Percentiles rank a stretch among this genome's conserved stretches.
phyloP scores from a whole-genome alignment of 1,139 yeast genomes.

The Protomyces pachydermus region DNA sequence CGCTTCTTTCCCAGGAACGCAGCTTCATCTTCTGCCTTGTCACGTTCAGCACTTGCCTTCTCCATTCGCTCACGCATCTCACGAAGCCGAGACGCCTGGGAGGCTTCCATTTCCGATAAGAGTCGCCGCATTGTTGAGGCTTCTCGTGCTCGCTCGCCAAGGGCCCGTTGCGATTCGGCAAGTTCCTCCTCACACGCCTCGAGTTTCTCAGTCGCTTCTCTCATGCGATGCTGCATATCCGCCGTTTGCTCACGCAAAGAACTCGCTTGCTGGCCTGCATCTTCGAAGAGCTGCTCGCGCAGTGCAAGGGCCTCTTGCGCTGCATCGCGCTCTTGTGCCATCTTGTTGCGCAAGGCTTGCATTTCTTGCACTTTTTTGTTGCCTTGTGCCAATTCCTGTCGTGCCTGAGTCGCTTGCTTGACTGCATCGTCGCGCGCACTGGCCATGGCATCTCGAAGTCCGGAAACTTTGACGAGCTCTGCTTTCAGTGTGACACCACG shows the following conservation, averaged over 20 bases:
- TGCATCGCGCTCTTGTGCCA: constrained; percentile 45
- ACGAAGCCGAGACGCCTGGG: constrained; percentile 47
- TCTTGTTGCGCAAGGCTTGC: constrained; percentile 37
- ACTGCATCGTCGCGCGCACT: constrained; percentile 8
- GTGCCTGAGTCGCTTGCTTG: constrained; percentile 1
- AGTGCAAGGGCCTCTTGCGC: constrained; percentile 45
- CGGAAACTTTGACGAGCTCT: constrained; percentile 8
- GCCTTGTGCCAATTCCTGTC: constrained; percentile 6
- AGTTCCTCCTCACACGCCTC: constrained; percentile 77
- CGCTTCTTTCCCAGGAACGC: constrained; percentile 50
- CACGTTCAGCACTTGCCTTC: constrained; percentile 53
- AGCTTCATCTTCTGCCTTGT: constrained; percentile 52
- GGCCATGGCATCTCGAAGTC: constrained; percentile 11
- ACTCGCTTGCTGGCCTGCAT: constrained; percentile 54
- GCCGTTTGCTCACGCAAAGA: constrained; percentile 67
- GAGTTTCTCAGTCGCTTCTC: constrained; percentile 56
- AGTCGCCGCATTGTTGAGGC: constrained; percentile 65
- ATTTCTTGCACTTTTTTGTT: constrained; percentile 3
- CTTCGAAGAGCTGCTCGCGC: constrained; percentile 53
- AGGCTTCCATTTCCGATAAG: constrained; percentile 62
- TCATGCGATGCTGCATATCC: constrained; percentile 62
- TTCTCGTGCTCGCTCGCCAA: constrained; percentile 79
- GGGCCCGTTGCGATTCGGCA: constrained; percentile 60
- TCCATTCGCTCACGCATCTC: constrained; percentile 47
- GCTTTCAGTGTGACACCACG: constrained; percentile 9